A percentile compares a stretch with the other conserved stretches of the same genome.
These are phyloP conservation scores for Arbutus unedo DNA, from an alignment of 148 eudicot genomes.

Conservation along the genomic window DNA sequence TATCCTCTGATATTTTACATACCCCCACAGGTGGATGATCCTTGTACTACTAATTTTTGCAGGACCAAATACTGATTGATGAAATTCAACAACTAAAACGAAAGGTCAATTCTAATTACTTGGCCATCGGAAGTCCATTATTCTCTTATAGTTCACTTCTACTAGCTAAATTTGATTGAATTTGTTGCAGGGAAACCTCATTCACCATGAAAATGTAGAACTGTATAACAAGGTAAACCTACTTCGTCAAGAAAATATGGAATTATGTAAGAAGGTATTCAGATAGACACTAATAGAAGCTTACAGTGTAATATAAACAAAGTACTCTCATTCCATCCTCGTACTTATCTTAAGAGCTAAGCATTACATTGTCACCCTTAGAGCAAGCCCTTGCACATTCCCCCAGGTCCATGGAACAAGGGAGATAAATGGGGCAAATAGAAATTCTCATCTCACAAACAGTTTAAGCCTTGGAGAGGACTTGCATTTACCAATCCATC, in stretches of 20 bases:
- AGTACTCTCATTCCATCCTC: not conserved
- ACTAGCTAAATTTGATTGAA: conserved; percentile 17
- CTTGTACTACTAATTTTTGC: conserved; percentile 11
- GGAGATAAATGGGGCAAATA: conserved; percentile 26
- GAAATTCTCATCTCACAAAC: conserved; percentile 13
- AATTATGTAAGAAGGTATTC: conserved; percentile 44
- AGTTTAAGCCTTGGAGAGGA: conserved; percentile 32
- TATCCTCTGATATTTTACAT: not conserved
- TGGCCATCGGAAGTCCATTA: not conserved
- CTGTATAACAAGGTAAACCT: not conserved
- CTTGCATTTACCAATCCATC: conserved; percentile 29
- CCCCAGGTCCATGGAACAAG: conserved; percentile 43
- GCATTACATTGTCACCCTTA: not conserved
- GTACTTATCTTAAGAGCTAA: not conserved
- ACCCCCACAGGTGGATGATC: not conserved
- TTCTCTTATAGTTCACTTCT: conserved; percentile 5
- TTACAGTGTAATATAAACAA: not conserved
- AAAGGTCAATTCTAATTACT: conserved; percentile 36
- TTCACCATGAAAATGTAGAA: conserved; percentile 73
- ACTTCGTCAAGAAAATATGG: conserved; percentile 10
- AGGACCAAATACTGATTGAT: conserved; percentile 54
- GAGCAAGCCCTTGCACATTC: not conserved
- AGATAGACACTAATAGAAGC: not conserved
- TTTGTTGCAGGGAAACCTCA: conserved; percentile 47
- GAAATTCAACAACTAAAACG: conserved; percentile 60